Conservation (phyloP, 805 yeast species). For the Candida vaughaniae region DNA sequence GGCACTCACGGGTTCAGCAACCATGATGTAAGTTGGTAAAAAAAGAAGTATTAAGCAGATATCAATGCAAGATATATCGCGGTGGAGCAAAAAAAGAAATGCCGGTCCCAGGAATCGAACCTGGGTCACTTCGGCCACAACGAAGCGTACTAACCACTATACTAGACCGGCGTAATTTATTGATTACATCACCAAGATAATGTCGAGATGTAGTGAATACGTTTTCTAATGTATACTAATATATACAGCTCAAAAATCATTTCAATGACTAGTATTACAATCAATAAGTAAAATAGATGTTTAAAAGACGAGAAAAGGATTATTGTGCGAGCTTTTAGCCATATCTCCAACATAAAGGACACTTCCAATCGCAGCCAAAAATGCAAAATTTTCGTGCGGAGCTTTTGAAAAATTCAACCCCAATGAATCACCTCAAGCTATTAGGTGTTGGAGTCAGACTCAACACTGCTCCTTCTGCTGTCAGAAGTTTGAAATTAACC, state of each 20-base stretch:
- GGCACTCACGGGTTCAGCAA: conserved; percentile 46
- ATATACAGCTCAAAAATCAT: too few relatives aligned
- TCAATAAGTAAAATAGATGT: too few relatives aligned
- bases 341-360: neutral
- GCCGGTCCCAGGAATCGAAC: conserved; percentile 56
- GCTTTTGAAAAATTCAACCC: conserved; percentile 3
- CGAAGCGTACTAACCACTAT: conserved; percentile 51
- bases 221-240: too few relatives aligned
- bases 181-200: too few relatives aligned
- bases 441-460: conserved; percentile 1
- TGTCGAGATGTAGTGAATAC: too few relatives aligned
- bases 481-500: too few relatives aligned
- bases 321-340: neutral
- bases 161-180: conserved; percentile 49
- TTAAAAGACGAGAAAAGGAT: too few relatives aligned
- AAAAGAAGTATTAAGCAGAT: neutral
- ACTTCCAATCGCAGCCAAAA: neutral
- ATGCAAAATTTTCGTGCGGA: conserved; percentile 15
- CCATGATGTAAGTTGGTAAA: conserved; percentile 22
- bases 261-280: too few relatives aligned
- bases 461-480: too few relatives aligned
- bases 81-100: conserved; percentile 17
- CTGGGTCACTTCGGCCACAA: conserved; percentile 52
- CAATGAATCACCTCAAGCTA: conserved; percentile 1
- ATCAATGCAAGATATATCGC: neutral